Evolutionary conservation across 306 rosid genomes (phyloP), one percentile per base, ranked within the genome.

Genomic region (Inga laurina): DNA sequence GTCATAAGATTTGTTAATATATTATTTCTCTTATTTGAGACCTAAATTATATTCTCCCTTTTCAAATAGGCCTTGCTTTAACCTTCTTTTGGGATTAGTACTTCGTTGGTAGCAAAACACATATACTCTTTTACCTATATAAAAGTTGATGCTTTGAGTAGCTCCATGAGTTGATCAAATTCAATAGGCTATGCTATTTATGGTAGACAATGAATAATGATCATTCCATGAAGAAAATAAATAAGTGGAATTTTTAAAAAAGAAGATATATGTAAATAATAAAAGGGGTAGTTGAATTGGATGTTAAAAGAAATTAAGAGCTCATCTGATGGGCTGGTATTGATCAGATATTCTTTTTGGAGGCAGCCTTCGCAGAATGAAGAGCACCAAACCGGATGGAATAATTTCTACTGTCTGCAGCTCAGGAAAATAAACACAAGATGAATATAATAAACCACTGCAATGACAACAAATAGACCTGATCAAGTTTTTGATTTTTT

Each of bases 341-440:
- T 90, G 93, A 71, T 90, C 97, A n/a, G 94, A 90, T 48, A 89
- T 86, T 45, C 93, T 82, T 79, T 89, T 90, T 34, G 93, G 97
- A 11, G 97, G 97, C 67, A 93, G 86, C 91, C 92, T 93, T 66
- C 97, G 67, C 72, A 93, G 86, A 79, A 93, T 92, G 84, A 90
- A 89, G n/a, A 92, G 89, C 79, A 93, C 97, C 87, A 93, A 76
- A 21, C 90, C 90, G 0, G 97, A 90, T 34, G 97, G 97, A 78
- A 87, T 83, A 51, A 93, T 87, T 88, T 93, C 97, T 64, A 92
- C 94, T 85, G 88, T 77, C 97, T 92, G 92, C 78, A 62, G 0
- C 14, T 3, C 41, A 87, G 1, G 7, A 37, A 68, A 61, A 72
- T 45, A 61, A 27, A 76, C 79, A 16, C n/a, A 43, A 43, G 44